A percentile compares a stretch with the other conserved stretches of the same genome.
Conservation (phyloP, 2,329 filamentous ascomycete genomes). For the Immersiporthe knoxdaviesiana region DNA sequence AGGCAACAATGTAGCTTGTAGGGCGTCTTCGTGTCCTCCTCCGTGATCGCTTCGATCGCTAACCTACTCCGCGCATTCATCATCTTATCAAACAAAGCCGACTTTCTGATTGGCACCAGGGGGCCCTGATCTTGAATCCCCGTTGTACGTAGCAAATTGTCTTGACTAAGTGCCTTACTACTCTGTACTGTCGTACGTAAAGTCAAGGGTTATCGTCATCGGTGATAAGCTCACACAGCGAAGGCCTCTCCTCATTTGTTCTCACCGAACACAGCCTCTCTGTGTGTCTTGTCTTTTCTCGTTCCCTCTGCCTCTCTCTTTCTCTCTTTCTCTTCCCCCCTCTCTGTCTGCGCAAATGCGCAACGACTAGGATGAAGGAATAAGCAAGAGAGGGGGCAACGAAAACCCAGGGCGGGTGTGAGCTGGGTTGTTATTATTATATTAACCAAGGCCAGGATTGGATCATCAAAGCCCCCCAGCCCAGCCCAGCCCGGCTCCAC, state of each 20-base stretch:
- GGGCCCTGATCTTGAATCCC: neutral
- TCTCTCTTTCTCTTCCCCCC: neutral
- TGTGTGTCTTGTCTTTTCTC: no score
- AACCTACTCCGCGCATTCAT: neutral
- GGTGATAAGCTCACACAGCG: neutral
- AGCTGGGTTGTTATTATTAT: neutral
- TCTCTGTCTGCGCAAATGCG: neutral
- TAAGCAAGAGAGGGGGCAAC: neutral
- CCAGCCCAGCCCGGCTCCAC: neutral
- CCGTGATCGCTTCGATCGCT: slow-evolving; percentile 10
- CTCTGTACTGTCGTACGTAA: neutral
- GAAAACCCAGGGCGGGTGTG: neutral
- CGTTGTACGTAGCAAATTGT: neutral
- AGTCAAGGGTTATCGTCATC: neutral
- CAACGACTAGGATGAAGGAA: neutral
- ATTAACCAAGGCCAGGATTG: neutral
- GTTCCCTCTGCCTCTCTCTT: neutral
- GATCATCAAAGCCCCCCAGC: no score
- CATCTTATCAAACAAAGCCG: slow-evolving; percentile 1
- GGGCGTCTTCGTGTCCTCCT: neutral
- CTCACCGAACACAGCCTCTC: neutral
- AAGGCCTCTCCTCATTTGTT: neutral
- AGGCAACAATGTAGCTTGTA: neutral
- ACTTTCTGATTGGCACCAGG: neutral
- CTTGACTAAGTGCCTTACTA: neutral